Conservation (phyloP, 257 asterid genomes). For the Penstemon barbatus region DNA sequence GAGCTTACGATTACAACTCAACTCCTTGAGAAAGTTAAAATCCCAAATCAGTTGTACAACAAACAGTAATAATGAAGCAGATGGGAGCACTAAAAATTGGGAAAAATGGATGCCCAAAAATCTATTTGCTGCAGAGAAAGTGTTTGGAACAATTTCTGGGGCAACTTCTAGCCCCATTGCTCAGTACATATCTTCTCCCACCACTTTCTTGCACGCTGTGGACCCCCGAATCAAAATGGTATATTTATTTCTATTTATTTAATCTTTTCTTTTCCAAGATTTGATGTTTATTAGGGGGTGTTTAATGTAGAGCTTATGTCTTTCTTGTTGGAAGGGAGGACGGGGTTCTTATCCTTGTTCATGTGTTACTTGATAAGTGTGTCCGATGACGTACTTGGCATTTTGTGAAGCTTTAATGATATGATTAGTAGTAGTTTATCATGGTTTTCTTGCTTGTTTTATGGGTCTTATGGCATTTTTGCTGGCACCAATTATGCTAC, state of each 20-base stretch:
- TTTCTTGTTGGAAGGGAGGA: conserved; percentile 10
- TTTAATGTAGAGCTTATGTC: not conserved
- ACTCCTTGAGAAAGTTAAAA: conserved; percentile 29
- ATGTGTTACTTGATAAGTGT: conserved; percentile 9
- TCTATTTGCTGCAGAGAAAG: conserved; percentile 73
- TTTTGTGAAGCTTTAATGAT: not conserved
- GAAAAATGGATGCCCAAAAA: conserved; percentile 80
- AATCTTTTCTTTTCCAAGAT: not conserved
- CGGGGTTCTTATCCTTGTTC: not conserved
- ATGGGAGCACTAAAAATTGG: conserved; percentile 54
- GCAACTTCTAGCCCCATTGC: conserved; percentile 97
- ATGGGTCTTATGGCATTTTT: not conserved
- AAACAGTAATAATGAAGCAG: conserved; percentile 30
- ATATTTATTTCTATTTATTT: conserved; percentile 17
- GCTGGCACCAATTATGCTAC: not conserved
- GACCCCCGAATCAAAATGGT: conserved; percentile 96
- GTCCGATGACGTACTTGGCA: not conserved
- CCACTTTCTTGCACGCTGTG: conserved; percentile 88
- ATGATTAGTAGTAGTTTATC: not conserved
- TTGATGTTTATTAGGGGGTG: not conserved
- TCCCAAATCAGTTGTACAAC: conserved; percentile 43
- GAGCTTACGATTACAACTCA: conserved; percentile 14
- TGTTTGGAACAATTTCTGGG: conserved; percentile 79
- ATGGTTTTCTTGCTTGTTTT: conserved; percentile 14
- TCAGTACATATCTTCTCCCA: conserved; percentile 91